phyloP scores from a whole-genome alignment of 225 moss, liverwort and hornwort genomes.

The Pleurozium schreberi region DNA sequence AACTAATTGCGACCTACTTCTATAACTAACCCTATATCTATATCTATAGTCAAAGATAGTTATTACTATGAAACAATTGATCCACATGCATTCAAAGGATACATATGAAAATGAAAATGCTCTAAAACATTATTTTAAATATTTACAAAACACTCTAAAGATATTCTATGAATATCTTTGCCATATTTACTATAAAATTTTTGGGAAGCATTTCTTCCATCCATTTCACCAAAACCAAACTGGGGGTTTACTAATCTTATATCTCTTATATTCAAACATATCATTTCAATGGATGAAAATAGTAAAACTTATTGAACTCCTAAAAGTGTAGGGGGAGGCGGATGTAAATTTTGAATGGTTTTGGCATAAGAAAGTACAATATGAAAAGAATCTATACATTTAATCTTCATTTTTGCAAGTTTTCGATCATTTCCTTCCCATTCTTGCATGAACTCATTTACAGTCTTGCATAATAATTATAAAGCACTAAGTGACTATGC shows the following conservation, averaged over 20 bases:
- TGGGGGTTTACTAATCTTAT: rapidly evolving
- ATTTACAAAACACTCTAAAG: too few species aligned
- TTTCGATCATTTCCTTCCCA: neutral
- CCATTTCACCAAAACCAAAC: too few species aligned
- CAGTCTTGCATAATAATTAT: neutral
- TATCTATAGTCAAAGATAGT: too few species aligned
- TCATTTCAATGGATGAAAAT: neutral
- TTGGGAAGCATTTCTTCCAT: neutral
- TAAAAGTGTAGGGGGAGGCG: rapidly evolving
- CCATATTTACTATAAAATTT: neutral
- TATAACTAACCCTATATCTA: too few species aligned
- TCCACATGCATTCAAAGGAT: too few species aligned
- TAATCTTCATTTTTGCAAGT: neutral
- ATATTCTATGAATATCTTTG: too few species aligned
- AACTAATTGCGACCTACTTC: too few species aligned
- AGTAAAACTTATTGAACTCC: too few species aligned
- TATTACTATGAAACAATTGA: too few species aligned
- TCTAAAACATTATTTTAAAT: too few species aligned
- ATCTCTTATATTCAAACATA: too few species aligned
- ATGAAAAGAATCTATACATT: neutral
- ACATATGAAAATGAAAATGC: too few species aligned
- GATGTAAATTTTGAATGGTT: neutral
- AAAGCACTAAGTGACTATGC: neutral
- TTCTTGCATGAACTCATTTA: neutral
- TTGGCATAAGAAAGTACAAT: neutral